phyloP scores from a whole-genome alignment of 2,329 filamentous ascomycete genomes.

The Xylariaceae sp. region DNA sequence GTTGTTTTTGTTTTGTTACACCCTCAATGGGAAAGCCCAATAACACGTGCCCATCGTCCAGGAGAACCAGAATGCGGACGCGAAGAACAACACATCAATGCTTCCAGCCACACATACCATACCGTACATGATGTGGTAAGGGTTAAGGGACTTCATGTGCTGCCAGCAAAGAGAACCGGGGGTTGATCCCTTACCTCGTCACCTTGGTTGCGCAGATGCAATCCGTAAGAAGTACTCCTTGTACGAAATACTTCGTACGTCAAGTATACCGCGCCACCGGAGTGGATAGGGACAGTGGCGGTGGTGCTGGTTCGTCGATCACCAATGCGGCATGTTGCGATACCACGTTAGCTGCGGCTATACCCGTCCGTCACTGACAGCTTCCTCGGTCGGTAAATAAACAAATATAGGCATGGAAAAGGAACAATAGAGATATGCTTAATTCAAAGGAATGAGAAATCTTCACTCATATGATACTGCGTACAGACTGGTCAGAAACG shows the following conservation, averaged over 20 bases:
- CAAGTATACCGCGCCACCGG: constrained; percentile 5
- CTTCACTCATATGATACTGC: too few relatives aligned
- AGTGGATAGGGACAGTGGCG: constrained; percentile 14
- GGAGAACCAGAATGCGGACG: not conserved
- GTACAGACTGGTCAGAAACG: not conserved
- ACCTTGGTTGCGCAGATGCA: constrained; percentile 5
- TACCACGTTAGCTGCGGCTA: constrained; percentile 21
- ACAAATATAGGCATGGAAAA: not conserved
- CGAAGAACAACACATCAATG: constrained; percentile 14
- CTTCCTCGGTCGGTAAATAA: not conserved
- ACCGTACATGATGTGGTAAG: constrained; percentile 1
- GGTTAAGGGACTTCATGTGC: constrained; percentile 1
- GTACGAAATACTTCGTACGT: too few relatives aligned
- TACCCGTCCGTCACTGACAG: constrained; percentile 18
- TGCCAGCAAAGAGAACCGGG: constrained; percentile 15
- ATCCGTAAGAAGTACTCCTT: not conserved
- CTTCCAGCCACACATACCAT: constrained; percentile 9
- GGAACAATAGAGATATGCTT: too few relatives aligned
- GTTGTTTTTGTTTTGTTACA: constrained; percentile 6
- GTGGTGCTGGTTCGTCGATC: constrained; percentile 16
- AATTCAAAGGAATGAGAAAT: too few relatives aligned
- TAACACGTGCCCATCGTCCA: constrained; percentile 6
- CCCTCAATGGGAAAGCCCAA: constrained; percentile 1
- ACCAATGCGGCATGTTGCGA: constrained; percentile 11
- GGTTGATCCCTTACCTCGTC: constrained; percentile 3